Evolutionary conservation across 768 basidiomycete genomes (phyloP), one percentile per base, ranked within the genome.

Genomic region (Rhodosporidiobolus odoratus): DNA sequence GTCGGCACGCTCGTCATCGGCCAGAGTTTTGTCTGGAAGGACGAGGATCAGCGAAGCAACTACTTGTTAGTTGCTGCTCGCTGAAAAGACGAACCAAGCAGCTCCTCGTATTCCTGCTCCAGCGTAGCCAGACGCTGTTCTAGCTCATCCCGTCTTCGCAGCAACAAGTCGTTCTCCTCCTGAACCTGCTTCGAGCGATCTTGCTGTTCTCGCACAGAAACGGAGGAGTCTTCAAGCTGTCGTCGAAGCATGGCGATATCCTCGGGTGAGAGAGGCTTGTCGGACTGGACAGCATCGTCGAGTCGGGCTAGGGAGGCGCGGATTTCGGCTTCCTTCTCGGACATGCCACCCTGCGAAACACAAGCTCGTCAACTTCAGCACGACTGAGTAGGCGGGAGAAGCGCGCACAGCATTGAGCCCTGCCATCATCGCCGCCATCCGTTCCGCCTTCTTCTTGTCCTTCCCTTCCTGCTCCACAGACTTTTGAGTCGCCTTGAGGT

Each of bases 391-490:
- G 54, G n/a, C 40, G 13, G 9, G 21, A 23, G 58, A 65, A 63
- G 30, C 17, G 60, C 89, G 77, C 74, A 95, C 95, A 71, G 89
- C 85, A 81, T 98, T 94, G 75, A 99, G 95, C 80, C 95, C 94
- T 68, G 95, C 92, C 95, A 99, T 97, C 92, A 99, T 96, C 75
- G 93, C 83, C 15, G 92, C 93, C 90, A 99, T 91, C 85, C 97
- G 97, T 83, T 98, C 95, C 78, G 95, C 92, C 81, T 98, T 98
- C 80, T 90, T 87, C 84, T 92, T 96, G 84, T 99, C 96, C 82
- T 94, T 97, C 79, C 97, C 96, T 79, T 98, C 96, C 40, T 88
- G 88, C 47, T 89, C 88, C 23, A 89, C 86, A 69, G 91, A 90
- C 80, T 88, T 90, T 80, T 93, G 90, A 19, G 87, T 84, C 43